Percentiles rank a stretch among this genome's conserved stretches.
These are phyloP conservation scores for Cystobasidiaceae sp. DNA, from an alignment of 1,284 basidiomycete species.

Conservation along the genomic window DNA sequence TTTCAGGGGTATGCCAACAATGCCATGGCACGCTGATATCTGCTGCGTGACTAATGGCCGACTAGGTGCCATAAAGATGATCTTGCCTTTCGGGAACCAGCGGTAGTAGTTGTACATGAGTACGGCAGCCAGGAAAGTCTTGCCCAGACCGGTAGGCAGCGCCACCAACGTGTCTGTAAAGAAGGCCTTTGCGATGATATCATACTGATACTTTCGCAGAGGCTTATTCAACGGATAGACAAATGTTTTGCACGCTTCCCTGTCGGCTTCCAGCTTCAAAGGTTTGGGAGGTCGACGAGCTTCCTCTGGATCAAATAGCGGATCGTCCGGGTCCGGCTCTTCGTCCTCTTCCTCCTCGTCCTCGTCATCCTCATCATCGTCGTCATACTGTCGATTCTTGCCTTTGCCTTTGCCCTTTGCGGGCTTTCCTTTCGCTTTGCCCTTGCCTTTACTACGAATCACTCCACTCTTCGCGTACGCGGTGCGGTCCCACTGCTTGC, in stretches of 20 bases:
- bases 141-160: conserved; percentile 91
- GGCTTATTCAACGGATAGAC: conserved; percentile 80
- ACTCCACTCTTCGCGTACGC: conserved; percentile 60
- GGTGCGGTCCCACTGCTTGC: conserved; percentile 80
- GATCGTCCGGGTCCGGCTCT: conserved; percentile 26
- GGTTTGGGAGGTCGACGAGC: conserved; percentile 56
- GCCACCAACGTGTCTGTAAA: conserved; percentile 94
- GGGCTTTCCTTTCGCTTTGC: conserved; percentile 47
- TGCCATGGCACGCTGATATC: conserved; percentile 84
- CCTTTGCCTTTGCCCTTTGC: no score
- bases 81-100: conserved; percentile 89
- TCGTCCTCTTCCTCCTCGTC: conserved; percentile 45
- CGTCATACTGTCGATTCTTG: no score
- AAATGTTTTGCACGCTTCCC: conserved; percentile 76
- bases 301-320: conserved; percentile 40
- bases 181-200: conserved; percentile 79
- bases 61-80: conserved; percentile 92
- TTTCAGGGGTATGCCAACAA: conserved; percentile 85
- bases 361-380: conserved; percentile 41
- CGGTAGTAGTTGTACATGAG: conserved; percentile 72
- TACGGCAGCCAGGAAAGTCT: conserved; percentile 96
- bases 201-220: conserved; percentile 83
- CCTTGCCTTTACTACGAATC: conserved; percentile 46
- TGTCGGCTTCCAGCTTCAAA: conserved; percentile 70
- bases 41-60: conserved; percentile 95